A percentile compares a stretch with the other conserved stretches of the same genome.
Conservation (phyloP, 139 green algal genomes). For the Volvox africanus region DNA sequence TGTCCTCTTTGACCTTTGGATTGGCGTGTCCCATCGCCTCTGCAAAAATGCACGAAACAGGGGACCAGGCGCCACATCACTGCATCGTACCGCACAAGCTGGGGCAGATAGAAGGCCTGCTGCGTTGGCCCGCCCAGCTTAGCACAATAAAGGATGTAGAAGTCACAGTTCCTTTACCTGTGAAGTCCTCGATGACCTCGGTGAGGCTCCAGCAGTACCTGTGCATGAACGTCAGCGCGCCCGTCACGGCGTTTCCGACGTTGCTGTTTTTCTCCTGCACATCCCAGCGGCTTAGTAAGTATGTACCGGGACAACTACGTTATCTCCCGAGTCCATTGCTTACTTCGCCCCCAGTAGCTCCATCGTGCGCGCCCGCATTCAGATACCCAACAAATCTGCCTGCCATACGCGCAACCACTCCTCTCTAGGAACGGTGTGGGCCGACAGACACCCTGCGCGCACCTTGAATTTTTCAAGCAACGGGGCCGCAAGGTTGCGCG, state of each 20-base stretch:
- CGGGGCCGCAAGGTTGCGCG: constrained; percentile 49
- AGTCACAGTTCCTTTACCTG: constrained; percentile 26
- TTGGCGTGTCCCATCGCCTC: constrained; percentile 83
- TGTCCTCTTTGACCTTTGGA: constrained; percentile 84
- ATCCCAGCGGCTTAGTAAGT: no score
- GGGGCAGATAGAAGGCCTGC: no score
- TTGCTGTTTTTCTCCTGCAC: constrained; percentile 87
- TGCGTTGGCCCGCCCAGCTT: no score
- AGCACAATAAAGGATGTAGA: no score
- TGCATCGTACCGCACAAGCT: no score
- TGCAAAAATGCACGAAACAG: neutral
- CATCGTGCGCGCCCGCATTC: neutral
- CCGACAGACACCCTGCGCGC: neutral
- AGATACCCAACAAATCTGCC: neutral
- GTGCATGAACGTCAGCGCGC: constrained; percentile 78
- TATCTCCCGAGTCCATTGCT: no score
- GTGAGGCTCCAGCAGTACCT: constrained; percentile 79
- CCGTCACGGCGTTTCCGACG: constrained; percentile 69
- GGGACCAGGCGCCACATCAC: no score
- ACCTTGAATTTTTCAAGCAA: constrained; percentile 89
- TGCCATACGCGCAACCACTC: neutral
- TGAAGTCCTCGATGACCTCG: constrained; percentile 77
- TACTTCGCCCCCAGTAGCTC: no score
- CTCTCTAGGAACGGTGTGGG: neutral
- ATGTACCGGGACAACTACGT: no score